Base-by-base conservation (phyloP, 2,329 filamentous ascomycete species). In the Botrytis galanthina region DNA sequence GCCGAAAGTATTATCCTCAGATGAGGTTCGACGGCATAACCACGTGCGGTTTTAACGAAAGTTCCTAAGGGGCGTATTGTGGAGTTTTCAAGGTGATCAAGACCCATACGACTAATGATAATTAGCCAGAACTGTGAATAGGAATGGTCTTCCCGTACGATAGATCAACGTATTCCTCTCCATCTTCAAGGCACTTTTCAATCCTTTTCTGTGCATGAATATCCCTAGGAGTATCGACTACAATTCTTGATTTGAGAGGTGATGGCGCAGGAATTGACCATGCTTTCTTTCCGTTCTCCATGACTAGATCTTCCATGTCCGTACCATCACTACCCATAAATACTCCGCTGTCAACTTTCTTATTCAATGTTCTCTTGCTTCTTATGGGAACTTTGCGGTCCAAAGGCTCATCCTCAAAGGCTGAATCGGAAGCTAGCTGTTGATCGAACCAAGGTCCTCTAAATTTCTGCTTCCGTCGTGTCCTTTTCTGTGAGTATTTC, bases 391-490 rank as follows among this genome's bases (percentile, higher is more conserved):
- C 32, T 69, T 68, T 69, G 42, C 54, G 42, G 18, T 37, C 42
- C 8, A 73, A 73, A 14, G 10, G 68, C n/a, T 46, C 74, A 68
- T 79, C 71, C 48, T 75, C 60, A 44, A 70, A 70, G 32, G 60
- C 66, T 63, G 69, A 57, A 73, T 81, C 77, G 7, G 75, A 77
- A 68, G 81, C 81, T n/a, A 84, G 86, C 59, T 85, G 85, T 79
- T 91, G 89, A 74, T 87, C 86, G 80, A 88, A 93, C 91, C 91
- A 93, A 7, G 90, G 86, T 6, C 91, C 91, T 61, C 88, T 83
- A 75, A 91, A 90, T 67, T 88, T 86, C 77, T 85, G 86, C 83
- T 92, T 93, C 74, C 87, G 86, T 75, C 86, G 85, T 57, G 51
- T 57, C n/a, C 51, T 29, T 39, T 85, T 84, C 66, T 87, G 83